Evolutionary conservation across 441 rosid genomes (phyloP), one percentile per base, ranked within the genome.

Genomic region (Erodium chrysanthum): DNA sequence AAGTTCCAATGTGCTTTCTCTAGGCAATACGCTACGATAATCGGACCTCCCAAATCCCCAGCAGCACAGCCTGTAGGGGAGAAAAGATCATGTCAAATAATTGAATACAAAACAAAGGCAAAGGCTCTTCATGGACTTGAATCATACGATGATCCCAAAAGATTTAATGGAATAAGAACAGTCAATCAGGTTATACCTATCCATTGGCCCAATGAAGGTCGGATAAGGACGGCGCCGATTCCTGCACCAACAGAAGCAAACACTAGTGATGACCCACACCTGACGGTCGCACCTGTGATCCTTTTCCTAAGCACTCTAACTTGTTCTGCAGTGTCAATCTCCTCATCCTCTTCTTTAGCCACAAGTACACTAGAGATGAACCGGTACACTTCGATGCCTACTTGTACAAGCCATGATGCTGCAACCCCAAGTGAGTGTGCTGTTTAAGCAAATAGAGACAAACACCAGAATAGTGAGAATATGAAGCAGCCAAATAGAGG

Each of bases 181-280:
- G 35, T 20, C 11, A 37, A 63, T 69, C 61, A 66, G 70, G 81
- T 83, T 83, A 94, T 83, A 94, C 98, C 98, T 14, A 91, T 85
- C 97, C 96, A 91, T 54, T 89, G 98, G 42, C 98, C 98, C 1
- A 72, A 27, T 50, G 91, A 88, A 68, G 98, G 98, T 44, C 92
- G 93, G 52, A 88, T 50, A 6, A 89, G 70, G 67, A 78, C 63
- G 29, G 96, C 91, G 44, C 95, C 90, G 63, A 91, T 77, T 60
- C 96, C 98, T 0, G 96, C 97, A 76, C 97, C 98, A 17, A 87
- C 77, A 23, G 97, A 83, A 72, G 97, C 96, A 76, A 87, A 88
- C 70, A 87, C 71, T 71, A 90, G 76, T 0, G 98, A 90, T 23
- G 88, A 86, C 18, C 97, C 78, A 52, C 91, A 92, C 74, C 84